Conservation (phyloP, 2,329 filamentous ascomycete species). For the Trichoderma lentiforme region DNA sequence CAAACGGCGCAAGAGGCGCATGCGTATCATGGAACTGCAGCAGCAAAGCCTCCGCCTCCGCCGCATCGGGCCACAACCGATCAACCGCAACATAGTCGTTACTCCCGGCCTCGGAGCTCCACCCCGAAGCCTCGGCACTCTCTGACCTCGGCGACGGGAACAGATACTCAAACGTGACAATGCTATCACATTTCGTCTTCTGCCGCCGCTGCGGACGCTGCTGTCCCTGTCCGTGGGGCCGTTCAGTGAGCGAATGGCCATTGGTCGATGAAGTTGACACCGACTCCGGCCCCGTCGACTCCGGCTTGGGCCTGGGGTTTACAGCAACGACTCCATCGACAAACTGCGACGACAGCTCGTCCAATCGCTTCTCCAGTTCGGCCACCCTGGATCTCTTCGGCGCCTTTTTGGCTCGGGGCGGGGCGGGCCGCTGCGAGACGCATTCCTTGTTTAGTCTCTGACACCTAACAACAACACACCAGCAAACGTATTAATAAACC, state of each 20-base stretch:
- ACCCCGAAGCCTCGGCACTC: slow-evolving; percentile 20
- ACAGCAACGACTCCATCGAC: slow-evolving; percentile 25
- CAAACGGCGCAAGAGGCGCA: slow-evolving; percentile 44
- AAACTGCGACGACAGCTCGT: slow-evolving; percentile 47
- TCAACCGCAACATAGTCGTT: slow-evolving; percentile 19
- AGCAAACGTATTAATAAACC: background rate
- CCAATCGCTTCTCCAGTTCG: slow-evolving; percentile 48
- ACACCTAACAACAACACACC: slow-evolving; percentile 35
- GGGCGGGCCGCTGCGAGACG: slow-evolving; percentile 45
- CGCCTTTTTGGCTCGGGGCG: slow-evolving; percentile 45
- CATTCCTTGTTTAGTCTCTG: slow-evolving; percentile 47
- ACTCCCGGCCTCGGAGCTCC: slow-evolving; percentile 8
- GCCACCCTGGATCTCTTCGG: slow-evolving; percentile 48
- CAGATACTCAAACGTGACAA: slow-evolving; percentile 34
- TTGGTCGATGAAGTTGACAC: background rate
- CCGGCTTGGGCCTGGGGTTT: background rate
- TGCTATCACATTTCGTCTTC: background rate
- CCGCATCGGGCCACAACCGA: slow-evolving; percentile 40
- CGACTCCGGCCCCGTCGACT: background rate
- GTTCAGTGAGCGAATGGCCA: background rate
- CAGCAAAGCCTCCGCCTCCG: slow-evolving; percentile 42
- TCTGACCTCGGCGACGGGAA: slow-evolving; percentile 32
- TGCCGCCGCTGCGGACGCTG: background rate
- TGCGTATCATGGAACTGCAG: slow-evolving; percentile 34
- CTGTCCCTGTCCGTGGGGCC: background rate